phyloP scores from a whole-genome alignment of 164 flowering plant genomes.

The Nymphaea colorata region DNA sequence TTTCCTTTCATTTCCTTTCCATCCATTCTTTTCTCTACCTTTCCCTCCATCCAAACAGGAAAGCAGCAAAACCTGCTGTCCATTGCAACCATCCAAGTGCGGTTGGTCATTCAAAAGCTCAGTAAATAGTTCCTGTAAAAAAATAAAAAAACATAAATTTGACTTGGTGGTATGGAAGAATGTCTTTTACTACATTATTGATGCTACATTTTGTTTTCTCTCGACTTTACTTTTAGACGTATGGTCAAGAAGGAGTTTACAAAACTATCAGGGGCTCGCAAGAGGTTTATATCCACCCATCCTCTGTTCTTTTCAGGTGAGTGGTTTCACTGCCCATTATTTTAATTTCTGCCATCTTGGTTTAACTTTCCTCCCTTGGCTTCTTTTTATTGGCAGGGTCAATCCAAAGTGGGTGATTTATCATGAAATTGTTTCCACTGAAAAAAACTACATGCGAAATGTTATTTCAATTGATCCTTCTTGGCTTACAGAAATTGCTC shows the following conservation, averaged over 20 bases:
- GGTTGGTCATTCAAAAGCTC: too few species aligned
- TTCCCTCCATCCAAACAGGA: too few species aligned
- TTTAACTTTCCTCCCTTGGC: background rate
- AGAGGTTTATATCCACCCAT: constrained; percentile 94
- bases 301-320: constrained; percentile 93
- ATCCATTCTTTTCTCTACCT: too few species aligned
- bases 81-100: too few species aligned
- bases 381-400: constrained; percentile 46
- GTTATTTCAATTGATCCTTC: constrained; percentile 86
- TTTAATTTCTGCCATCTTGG: background rate
- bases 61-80: too few species aligned
- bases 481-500: constrained; percentile 79
- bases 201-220: too few species aligned
- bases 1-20: too few species aligned
- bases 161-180: too few species aligned
- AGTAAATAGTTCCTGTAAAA: too few species aligned
- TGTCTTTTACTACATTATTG: too few species aligned
- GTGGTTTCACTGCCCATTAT: constrained; percentile 3
- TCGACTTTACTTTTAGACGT: constrained; percentile 27
- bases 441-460: constrained; percentile 88
- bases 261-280: constrained; percentile 76
- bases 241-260: constrained; percentile 72
- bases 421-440: constrained; percentile 82
- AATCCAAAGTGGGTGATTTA: constrained; percentile 94
- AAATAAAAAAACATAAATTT: too few species aligned